Percentiles rank a stretch among this genome's conserved stretches.
Evolutionary conservation across 148 eudicot species (phyloP).

Genomic region (Chenopodium quinoa): DNA sequence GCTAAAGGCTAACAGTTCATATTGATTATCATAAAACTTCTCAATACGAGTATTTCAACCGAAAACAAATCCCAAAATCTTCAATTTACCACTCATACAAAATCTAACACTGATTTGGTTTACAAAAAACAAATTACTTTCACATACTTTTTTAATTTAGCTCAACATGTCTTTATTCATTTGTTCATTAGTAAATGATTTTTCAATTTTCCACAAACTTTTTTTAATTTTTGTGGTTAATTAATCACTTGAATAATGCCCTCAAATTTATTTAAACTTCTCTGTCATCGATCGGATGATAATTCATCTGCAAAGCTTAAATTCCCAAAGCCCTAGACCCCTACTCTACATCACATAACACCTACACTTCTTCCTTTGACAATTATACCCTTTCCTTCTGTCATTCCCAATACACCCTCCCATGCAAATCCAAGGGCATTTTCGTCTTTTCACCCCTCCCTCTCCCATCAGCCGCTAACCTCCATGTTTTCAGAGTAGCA

Average conservation of each 20-base stretch:
- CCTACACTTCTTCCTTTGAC: constrained; percentile 25
- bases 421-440: background rate
- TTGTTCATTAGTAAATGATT: background rate
- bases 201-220: too few relatives aligned
- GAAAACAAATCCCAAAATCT: background rate
- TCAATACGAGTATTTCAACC: too few relatives aligned
- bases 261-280: background rate
- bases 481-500: background rate
- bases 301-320: constrained; percentile 10
- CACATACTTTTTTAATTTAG: background rate
- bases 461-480: background rate
- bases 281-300: too few relatives aligned
- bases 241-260: too few relatives aligned
- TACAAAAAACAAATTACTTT: background rate
- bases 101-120: background rate
- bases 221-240: background rate
- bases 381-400: constrained; percentile 23
- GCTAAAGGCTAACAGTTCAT: too few relatives aligned
- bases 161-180: background rate
- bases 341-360: constrained; percentile 20
- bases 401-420: constrained; percentile 45
- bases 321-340: constrained; percentile 36
- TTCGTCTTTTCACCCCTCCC: background rate
- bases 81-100: too few relatives aligned
- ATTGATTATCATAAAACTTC: too few relatives aligned